Conservation (phyloP, 2,329 filamentous ascomycete species). For the Aureobasidium sp. region DNA sequence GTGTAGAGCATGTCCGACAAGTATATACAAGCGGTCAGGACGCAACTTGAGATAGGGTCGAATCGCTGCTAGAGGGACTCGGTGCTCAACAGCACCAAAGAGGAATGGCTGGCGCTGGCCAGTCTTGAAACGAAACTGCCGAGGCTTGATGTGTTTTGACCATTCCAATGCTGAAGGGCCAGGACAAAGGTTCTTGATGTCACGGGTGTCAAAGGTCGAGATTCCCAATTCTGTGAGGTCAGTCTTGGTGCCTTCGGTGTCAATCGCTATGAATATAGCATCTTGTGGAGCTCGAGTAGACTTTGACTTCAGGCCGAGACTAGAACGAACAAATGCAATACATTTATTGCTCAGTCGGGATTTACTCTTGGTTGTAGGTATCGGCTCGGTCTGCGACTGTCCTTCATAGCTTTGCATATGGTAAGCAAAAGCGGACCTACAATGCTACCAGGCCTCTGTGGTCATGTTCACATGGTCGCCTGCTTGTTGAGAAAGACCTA, state of each 20-base stretch:
- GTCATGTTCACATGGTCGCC: background rate
- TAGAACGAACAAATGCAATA: slow-evolving; percentile 3
- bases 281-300: slow-evolving; percentile 22
- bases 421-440: background rate
- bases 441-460: background rate
- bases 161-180: slow-evolving; percentile 59
- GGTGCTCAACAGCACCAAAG: background rate
- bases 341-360: background rate
- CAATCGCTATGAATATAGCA: slow-evolving; percentile 70
- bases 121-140: slow-evolving; percentile 64
- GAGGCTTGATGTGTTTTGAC: slow-evolving; percentile 58
- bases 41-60: background rate
- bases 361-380: background rate
- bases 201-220: slow-evolving; percentile 66
- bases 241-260: slow-evolving; percentile 65
- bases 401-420: background rate
- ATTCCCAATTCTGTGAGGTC: slow-evolving; percentile 81
- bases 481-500: background rate
- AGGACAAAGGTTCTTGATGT: slow-evolving; percentile 50
- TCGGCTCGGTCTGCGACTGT: background rate
- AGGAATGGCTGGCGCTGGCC: background rate
- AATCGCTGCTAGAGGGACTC: background rate
- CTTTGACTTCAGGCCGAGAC: background rate
- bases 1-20: slow-evolving; percentile 6
- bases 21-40: background rate